Evolutionary conservation across 2,329 filamentous ascomycete genomes (phyloP).

Genomic region (Beauveria sp.): DNA sequence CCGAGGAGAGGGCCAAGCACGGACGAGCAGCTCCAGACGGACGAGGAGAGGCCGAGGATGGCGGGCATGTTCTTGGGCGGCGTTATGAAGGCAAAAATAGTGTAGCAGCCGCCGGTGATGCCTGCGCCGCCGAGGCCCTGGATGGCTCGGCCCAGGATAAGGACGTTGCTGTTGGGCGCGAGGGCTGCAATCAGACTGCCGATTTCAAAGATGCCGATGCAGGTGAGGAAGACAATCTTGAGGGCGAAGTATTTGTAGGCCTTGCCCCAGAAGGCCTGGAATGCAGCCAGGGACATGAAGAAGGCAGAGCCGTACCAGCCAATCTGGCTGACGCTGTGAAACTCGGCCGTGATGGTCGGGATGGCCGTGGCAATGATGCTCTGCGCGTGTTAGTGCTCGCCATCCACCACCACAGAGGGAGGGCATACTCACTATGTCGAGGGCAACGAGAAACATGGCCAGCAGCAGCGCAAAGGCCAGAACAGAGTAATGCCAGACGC

Average conservation of each 20-base stretch:
- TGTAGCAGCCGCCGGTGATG: slow-evolving; percentile 32
- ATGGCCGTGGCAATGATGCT: slow-evolving; percentile 43
- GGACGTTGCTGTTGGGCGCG: neutral
- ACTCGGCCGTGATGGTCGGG: slow-evolving; percentile 38
- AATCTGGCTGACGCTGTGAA: slow-evolving; percentile 36
- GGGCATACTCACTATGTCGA: no score
- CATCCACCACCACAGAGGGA: no score
- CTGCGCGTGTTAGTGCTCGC: slow-evolving; percentile 16
- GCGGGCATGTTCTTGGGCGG: slow-evolving; percentile 18
- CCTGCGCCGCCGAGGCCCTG: slow-evolving; percentile 39
- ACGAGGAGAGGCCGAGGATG: slow-evolving; percentile 13
- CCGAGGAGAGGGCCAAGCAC: slow-evolving; percentile 20
- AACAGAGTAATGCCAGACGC: no score
- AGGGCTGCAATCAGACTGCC: slow-evolving; percentile 39
- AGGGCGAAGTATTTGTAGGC: slow-evolving; percentile 40
- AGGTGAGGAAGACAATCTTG: slow-evolving; percentile 33
- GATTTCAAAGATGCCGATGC: slow-evolving; percentile 40
- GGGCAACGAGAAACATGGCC: no score
- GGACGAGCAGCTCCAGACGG: no score
- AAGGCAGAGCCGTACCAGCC: slow-evolving; percentile 47
- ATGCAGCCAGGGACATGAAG: slow-evolving; percentile 31
- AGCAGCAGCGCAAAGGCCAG: no score
- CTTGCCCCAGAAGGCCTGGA: slow-evolving; percentile 34
- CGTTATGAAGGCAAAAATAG: slow-evolving; percentile 32
- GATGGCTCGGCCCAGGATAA: slow-evolving; percentile 29